A percentile compares a stretch with the other conserved stretches of the same genome.
phyloP scores from a whole-genome alignment of 2,329 filamentous ascomycete species.

The Basipetospora chlamydospora region DNA sequence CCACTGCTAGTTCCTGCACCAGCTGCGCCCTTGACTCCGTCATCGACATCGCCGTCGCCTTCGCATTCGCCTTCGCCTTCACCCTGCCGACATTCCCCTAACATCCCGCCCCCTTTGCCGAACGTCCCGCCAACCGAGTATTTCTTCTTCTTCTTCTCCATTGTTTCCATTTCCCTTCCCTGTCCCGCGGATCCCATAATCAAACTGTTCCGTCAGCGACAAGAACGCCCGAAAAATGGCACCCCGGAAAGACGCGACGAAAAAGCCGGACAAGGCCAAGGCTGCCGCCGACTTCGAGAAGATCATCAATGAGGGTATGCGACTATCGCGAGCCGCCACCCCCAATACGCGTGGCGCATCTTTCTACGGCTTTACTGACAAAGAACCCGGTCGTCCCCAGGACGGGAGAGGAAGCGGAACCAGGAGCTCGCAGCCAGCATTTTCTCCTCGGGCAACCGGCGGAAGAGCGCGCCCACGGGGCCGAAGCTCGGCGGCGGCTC shows the following conservation, averaged over 20 bases:
- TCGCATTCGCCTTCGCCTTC: too few relatives aligned
- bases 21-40: too few relatives aligned
- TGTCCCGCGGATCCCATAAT: neutral
- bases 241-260: too few relatives aligned
- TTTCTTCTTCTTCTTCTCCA: neutral
- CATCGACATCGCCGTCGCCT: too few relatives aligned
- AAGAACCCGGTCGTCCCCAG: slow-evolving; percentile 17
- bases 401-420: slow-evolving; percentile 56
- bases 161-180: neutral
- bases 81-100: too few relatives aligned
- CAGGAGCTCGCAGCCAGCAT: slow-evolving; percentile 59
- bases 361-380: slow-evolving; percentile 4
- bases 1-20: too few relatives aligned
- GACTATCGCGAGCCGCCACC: slow-evolving; percentile 1
- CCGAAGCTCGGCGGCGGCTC: slow-evolving; percentile 35
- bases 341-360: neutral
- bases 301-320: slow-evolving; percentile 36
- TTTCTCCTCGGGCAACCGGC: slow-evolving; percentile 47
- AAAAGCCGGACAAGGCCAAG: slow-evolving; percentile 16
- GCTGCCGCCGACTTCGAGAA: slow-evolving; percentile 37
- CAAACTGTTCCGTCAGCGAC: neutral
- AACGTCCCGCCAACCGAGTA: too few relatives aligned
- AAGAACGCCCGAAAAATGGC: too few relatives aligned
- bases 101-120: too few relatives aligned
- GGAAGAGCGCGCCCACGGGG: slow-evolving; percentile 38